Conservation (phyloP, 2,329 filamentous ascomycete species). For the Aureobasidium sp. region DNA sequence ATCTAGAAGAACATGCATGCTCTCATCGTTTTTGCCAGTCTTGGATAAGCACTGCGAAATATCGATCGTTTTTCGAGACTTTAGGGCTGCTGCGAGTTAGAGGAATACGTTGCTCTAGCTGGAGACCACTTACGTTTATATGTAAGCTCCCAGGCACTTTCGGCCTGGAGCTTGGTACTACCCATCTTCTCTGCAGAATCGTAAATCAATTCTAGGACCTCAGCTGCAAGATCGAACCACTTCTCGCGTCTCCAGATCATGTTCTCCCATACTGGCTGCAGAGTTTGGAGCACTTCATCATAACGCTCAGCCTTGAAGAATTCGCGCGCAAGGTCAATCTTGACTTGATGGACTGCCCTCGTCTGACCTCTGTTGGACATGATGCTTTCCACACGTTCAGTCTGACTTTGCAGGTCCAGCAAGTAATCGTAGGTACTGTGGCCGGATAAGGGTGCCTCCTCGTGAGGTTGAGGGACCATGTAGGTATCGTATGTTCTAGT, state of each 20-base stretch:
- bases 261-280: conserved; percentile 48
- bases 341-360: conserved; percentile 48
- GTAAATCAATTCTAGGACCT: conserved; percentile 47
- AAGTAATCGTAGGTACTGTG: conserved; percentile 45
- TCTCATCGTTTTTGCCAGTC: not conserved
- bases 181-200: conserved; percentile 38
- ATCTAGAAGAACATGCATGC: conserved; percentile 11
- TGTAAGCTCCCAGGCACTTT: conserved; percentile 17
- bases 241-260: conserved; percentile 53
- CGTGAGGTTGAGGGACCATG: conserved; percentile 51
- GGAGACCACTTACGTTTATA: conserved; percentile 8
- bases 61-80: not conserved
- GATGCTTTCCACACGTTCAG: conserved; percentile 38
- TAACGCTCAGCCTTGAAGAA: conserved; percentile 45
- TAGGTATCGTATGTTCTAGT: conserved; percentile 53
- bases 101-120: not conserved
- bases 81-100: not conserved
- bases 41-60: not conserved
- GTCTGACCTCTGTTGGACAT: conserved; percentile 47
- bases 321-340: conserved; percentile 49
- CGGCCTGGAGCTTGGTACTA: conserved; percentile 3
- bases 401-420: conserved; percentile 42
- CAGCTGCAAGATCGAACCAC: conserved; percentile 52
- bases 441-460: conserved; percentile 44
- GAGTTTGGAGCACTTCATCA: conserved; percentile 43